phyloP scores from a whole-genome alignment of 2,329 filamentous ascomycete genomes.

The Alternaria gaisen region DNA sequence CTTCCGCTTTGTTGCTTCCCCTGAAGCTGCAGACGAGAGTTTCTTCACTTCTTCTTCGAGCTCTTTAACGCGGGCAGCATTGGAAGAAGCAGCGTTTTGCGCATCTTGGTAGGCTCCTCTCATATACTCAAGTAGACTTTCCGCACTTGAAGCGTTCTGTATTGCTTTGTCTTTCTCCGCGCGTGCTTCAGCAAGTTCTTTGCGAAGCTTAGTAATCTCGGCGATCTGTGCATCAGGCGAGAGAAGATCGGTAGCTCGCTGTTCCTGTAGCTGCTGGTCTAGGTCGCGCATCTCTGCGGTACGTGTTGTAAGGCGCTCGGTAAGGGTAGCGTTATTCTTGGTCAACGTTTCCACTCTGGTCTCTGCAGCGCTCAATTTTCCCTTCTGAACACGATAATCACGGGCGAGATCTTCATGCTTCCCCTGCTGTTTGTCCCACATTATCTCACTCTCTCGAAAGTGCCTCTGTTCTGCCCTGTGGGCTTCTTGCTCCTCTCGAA shows the following conservation, averaged over 20 bases:
- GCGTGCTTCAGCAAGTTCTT: constrained; percentile 30
- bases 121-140: constrained; percentile 64
- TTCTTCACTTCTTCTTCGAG: constrained; percentile 26
- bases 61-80: constrained; percentile 15
- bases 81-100: constrained; percentile 20
- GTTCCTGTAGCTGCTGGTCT: constrained; percentile 28
- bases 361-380: constrained; percentile 27
- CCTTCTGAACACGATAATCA: constrained; percentile 28
- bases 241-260: constrained; percentile 25
- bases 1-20: constrained; percentile 29
- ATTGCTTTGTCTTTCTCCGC: constrained; percentile 36
- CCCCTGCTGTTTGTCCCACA: constrained; percentile 39
- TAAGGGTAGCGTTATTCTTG: constrained; percentile 24
- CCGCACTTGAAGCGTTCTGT: constrained; percentile 42
- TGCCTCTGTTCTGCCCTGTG: constrained; percentile 23
- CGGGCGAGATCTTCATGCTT: constrained; percentile 36
- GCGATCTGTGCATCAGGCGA: constrained; percentile 34
- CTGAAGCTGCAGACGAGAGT: constrained; percentile 29
- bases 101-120: constrained; percentile 63
- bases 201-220: constrained; percentile 35
- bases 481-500: constrained; percentile 17
- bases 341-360: constrained; percentile 25
- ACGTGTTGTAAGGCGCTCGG: constrained; percentile 29
- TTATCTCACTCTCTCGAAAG: constrained; percentile 24
- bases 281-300: constrained; percentile 23